Evolutionary conservation across 495 filamentous ascomycete species (phyloP).

Genomic region (Platismatia glauca): DNA sequence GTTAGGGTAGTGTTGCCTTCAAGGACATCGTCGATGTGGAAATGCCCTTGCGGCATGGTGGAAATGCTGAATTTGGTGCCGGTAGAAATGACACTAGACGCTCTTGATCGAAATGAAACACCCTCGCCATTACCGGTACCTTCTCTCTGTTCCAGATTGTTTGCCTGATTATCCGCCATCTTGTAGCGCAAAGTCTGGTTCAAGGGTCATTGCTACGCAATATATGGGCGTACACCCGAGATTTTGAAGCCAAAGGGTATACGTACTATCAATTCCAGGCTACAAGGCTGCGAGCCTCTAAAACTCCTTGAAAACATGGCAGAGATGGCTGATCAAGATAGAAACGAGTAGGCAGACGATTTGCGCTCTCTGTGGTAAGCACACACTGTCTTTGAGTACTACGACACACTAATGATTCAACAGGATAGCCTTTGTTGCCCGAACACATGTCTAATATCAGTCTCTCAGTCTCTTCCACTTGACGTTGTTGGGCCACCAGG

Average conservation of each 20-base stretch:
- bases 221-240: background rate
- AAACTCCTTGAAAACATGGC: background rate
- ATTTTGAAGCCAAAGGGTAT: background rate
- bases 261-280: background rate
- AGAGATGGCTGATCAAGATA: background rate
- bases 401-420: background rate
- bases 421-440: background rate
- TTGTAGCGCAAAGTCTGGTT: background rate
- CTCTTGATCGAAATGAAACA: conserved; percentile 16
- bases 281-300: conserved; percentile 1
- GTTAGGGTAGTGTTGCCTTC: background rate
- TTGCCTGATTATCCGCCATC: background rate
- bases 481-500: no score
- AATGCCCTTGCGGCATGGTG: conserved; percentile 14
- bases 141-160: background rate
- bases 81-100: conserved; percentile 20
- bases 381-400: background rate
- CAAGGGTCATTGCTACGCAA: background rate
- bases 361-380: background rate
- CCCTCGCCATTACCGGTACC: background rate
- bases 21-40: conserved; percentile 5
- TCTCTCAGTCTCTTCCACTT: no score
- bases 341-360: background rate
- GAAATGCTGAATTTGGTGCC: conserved; percentile 19
- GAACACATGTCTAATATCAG: background rate